These are phyloP conservation scores for Lycium ferocissimum DNA, from an alignment of 257 asterid genomes.

Conservation along the genomic window DNA sequence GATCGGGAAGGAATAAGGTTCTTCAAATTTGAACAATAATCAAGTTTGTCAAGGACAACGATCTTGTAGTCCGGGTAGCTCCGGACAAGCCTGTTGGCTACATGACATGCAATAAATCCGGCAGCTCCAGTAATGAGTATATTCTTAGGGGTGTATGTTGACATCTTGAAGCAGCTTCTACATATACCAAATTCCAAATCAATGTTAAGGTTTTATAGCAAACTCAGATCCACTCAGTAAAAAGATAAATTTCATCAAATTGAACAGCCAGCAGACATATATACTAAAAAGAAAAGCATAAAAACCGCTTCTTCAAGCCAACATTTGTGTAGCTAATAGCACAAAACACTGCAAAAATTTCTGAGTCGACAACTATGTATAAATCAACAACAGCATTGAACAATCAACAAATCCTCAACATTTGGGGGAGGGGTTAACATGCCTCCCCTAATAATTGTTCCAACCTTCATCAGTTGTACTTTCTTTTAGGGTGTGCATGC, in stretches of 20 bases:
- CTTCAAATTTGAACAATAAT: constrained; percentile 39
- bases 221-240: not conserved
- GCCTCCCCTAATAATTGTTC: no score
- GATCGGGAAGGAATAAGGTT: constrained; percentile 36
- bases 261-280: not conserved
- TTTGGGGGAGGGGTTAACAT: no score
- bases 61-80: constrained; percentile 40
- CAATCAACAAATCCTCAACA: not conserved
- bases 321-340: not conserved
- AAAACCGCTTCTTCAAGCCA: no score
- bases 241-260: not conserved
- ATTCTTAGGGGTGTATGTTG: constrained; percentile 36
- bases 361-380: not conserved
- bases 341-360: not conserved
- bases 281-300: not conserved
- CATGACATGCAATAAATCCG: constrained; percentile 43
- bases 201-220: not conserved
- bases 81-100: constrained; percentile 36
- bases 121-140: constrained; percentile 42
- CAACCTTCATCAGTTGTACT: not conserved
- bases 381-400: not conserved
- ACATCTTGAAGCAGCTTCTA: constrained; percentile 25
- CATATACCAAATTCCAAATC: constrained; percentile 9
- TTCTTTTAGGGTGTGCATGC: not conserved
- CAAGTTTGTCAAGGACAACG: constrained; percentile 40